These are phyloP conservation scores for Limnomonas spitsbergensis DNA, from an alignment of 139 green algal species.

Conservation along the genomic window DNA sequence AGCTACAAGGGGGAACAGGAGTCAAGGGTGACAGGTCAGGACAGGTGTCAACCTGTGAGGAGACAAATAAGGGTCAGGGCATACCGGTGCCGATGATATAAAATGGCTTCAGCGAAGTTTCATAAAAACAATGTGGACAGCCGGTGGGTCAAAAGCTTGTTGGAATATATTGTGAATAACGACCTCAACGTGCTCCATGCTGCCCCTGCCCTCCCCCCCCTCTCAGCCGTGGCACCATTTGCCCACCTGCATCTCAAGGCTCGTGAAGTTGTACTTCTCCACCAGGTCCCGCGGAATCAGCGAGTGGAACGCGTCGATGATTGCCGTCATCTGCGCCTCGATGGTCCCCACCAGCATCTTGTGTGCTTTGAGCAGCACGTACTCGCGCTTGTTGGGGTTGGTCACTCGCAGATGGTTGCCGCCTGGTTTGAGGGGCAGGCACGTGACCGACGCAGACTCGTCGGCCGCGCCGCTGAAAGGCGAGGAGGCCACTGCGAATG, in stretches of 20 bases:
- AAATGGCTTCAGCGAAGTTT: no score
- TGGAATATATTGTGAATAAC: no score
- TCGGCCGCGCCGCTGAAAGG: constrained; percentile 14
- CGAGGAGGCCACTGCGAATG: background rate
- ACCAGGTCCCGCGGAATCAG: constrained; percentile 56
- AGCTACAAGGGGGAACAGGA: constrained; percentile 20
- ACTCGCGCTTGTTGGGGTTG: constrained; percentile 62
- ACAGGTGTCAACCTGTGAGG: no score
- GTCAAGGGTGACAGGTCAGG: no score
- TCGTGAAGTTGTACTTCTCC: constrained; percentile 74
- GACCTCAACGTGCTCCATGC: no score
- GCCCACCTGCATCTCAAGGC: constrained; percentile 65
- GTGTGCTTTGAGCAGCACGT: constrained; percentile 63
- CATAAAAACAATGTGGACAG: no score
- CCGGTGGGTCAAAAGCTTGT: no score
- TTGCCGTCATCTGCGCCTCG: constrained; percentile 52
- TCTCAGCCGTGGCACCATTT: no score
- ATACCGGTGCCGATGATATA: no score
- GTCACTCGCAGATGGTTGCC: constrained; percentile 41
- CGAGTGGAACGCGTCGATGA: constrained; percentile 62
- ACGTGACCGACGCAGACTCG: constrained; percentile 34
- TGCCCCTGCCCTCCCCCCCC: no score
- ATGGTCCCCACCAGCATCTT: constrained; percentile 63
- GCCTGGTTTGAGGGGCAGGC: constrained; percentile 54
- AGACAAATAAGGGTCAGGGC: no score